phyloP scores from a whole-genome alignment of 2,329 filamentous ascomycete species.

The Trichoderma endophyticum region DNA sequence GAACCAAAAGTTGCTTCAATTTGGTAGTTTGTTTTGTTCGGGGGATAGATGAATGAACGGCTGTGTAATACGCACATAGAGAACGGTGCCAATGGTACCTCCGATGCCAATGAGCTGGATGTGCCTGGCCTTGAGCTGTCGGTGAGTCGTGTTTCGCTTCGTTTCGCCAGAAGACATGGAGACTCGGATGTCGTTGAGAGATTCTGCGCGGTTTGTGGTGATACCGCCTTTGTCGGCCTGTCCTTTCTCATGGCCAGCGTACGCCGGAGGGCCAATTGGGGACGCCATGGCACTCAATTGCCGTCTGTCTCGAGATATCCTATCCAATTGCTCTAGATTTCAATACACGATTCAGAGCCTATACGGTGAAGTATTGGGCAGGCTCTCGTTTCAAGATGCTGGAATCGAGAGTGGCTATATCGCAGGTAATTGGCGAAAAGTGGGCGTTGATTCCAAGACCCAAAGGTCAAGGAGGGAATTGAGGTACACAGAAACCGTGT shows the following conservation, averaged over 20 bases:
- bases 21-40: not conserved
- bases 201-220: not conserved
- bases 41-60: not conserved
- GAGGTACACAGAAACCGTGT: not conserved
- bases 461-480: not conserved
- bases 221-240: not conserved
- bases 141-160: slow-evolving; percentile 44
- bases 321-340: not conserved
- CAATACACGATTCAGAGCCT: not conserved
- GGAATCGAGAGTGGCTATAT: not conserved
- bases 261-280: slow-evolving; percentile 20
- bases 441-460: not conserved
- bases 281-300: not conserved
- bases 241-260: slow-evolving; percentile 26
- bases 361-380: not conserved
- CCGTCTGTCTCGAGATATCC: not conserved
- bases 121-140: slow-evolving; percentile 53
- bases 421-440: not conserved
- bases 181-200: slow-evolving; percentile 14
- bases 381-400: not conserved
- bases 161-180: slow-evolving; percentile 23
- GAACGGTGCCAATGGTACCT: slow-evolving; percentile 61
- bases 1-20: slow-evolving; percentile 14
- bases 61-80: slow-evolving; percentile 44
- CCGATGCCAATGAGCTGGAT: slow-evolving; percentile 62